Evolutionary conservation across 1,284 basidiomycete species (phyloP), one percentile per base, ranked within the genome.

Genomic region (Cronartium ribicola): DNA sequence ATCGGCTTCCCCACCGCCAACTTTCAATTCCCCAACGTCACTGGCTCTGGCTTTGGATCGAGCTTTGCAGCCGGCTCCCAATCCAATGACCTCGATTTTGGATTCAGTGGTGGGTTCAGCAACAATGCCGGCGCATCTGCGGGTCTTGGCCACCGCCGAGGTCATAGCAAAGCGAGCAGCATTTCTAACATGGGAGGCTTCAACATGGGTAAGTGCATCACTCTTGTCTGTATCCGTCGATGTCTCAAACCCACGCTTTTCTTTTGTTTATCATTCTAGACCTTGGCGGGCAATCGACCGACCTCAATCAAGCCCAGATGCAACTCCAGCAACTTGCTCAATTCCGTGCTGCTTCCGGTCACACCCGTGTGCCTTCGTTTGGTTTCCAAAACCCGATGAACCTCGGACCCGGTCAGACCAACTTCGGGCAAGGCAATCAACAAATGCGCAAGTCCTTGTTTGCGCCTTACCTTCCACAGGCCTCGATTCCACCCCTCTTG

Each of bases 361-460:
- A 98, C 82, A 88, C 92, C 80, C 95, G 96, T 85, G 94, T 95
- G 87, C 87, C 92, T 13, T 98, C 96, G 0, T 97, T 98, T 84
- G 92, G 91, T 79, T 94, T 96, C 85, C 94, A 93, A 14, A 94
- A 95, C 81, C 93, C 94, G 87, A 91, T 94, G 87, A 90, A 92
- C 48, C 85, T 94, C 46, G 89, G 89, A 70, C 84, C 78, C n/a
- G 89, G 89, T 14, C 88, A 89, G 14, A 87, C 91, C 77, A 89
- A 89, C 78, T 82, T 91, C n/a, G 76, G 77, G 2, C 65, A 76
- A 69, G 67, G 67, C 20, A 89, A 88, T 55, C 91, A 84, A 78
- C 92, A 94, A 77, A 91, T 92, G 83, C 90, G 96, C 83, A 98
- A 98, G 84, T 98, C 94, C 57, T 86, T 99, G 66, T 99, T 99